Evolutionary conservation across 1,284 basidiomycete species (phyloP).

Genomic region (Pseudozyma tsukubaensis): DNA sequence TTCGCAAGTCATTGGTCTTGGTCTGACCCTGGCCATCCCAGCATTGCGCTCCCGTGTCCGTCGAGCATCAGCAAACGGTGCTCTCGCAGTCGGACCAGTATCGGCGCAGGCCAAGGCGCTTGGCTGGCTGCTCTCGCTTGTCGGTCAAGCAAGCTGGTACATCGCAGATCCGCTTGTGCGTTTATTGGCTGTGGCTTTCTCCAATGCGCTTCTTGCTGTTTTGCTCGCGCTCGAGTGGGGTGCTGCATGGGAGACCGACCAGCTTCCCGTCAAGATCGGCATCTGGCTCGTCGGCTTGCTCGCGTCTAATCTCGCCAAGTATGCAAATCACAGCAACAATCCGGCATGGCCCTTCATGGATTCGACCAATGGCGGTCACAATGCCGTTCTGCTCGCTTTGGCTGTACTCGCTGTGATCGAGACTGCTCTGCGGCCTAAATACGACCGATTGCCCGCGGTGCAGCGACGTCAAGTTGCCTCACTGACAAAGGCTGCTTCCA

Average conservation of each 20-base stretch:
- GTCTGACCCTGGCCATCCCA: conserved; percentile 35
- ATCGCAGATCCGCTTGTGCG: conserved; percentile 39
- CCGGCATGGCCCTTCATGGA: conserved; percentile 64
- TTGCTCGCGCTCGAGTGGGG: conserved; percentile 57
- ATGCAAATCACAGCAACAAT: conserved; percentile 65
- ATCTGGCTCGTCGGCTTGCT: conserved; percentile 60
- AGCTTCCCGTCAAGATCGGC: conserved; percentile 37
- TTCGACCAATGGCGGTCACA: conserved; percentile 60
- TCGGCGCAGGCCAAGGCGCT: conserved; percentile 28
- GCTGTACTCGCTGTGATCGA: conserved; percentile 41
- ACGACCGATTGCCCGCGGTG: conserved; percentile 22
- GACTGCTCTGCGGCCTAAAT: conserved; percentile 23
- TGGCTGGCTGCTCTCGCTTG: conserved; percentile 46
- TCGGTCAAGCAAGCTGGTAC: conserved; percentile 49
- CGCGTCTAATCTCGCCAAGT: conserved; percentile 56
- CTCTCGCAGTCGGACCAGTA: conserved; percentile 28
- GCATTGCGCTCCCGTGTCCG: conserved; percentile 32
- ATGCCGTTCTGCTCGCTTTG: conserved; percentile 43
- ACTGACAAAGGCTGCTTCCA: not conserved
- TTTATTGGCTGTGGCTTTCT: conserved; percentile 46
- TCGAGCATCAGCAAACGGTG: conserved; percentile 14
- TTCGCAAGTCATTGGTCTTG: conserved; percentile 53
- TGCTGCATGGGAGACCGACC: conserved; percentile 55
- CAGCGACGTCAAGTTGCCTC: conserved; percentile 17
- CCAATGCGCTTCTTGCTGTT: conserved; percentile 46